Evolutionary conservation across 176 grass and related monocot genomes (phyloP).

Genomic region (maize (Zea mays)): DNA sequence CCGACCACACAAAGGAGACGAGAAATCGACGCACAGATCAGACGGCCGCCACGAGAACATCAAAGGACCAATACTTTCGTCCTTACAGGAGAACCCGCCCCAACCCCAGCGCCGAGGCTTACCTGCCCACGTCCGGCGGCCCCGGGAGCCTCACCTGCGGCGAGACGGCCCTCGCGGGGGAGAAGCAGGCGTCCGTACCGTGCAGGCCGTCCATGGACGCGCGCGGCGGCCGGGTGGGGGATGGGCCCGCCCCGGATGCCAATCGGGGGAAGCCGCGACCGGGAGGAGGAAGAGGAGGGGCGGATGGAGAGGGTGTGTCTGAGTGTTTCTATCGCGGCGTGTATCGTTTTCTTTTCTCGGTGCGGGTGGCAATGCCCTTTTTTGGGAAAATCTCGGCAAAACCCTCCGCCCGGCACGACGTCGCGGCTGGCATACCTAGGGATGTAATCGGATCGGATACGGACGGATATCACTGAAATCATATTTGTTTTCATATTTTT

Average conservation of each 20-base stretch:
- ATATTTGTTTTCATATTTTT: too few relatives aligned
- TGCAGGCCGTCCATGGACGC: constrained; percentile 74
- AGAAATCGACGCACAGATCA: constrained; percentile 35
- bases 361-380: constrained; percentile 43
- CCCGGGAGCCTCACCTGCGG: constrained; percentile 52
- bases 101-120: constrained; percentile 32
- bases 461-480: too few relatives aligned
- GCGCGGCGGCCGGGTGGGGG: constrained; percentile 34
- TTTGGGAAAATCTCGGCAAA: constrained; percentile 65
- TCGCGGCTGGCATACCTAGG: too few relatives aligned
- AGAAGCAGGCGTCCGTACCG: constrained; percentile 61
- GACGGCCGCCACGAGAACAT: background rate
- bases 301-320: too few relatives aligned
- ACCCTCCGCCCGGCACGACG: constrained; percentile 46
- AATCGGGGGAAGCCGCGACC: constrained; percentile 21
- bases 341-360: constrained; percentile 52
- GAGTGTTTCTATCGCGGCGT: constrained; percentile 36
- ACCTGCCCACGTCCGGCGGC: constrained; percentile 59
- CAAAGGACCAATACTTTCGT: too few relatives aligned
- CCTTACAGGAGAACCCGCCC: too few relatives aligned
- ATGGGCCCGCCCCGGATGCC: constrained; percentile 16
- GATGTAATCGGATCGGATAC: too few relatives aligned
- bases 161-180: constrained; percentile 55
- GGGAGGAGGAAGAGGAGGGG: constrained; percentile 30
- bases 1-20: constrained; percentile 12